Evolutionary conservation across 345 rosid genomes (phyloP), one percentile per base, ranked within the genome.

Genomic region (Euphorbia lathyris): DNA sequence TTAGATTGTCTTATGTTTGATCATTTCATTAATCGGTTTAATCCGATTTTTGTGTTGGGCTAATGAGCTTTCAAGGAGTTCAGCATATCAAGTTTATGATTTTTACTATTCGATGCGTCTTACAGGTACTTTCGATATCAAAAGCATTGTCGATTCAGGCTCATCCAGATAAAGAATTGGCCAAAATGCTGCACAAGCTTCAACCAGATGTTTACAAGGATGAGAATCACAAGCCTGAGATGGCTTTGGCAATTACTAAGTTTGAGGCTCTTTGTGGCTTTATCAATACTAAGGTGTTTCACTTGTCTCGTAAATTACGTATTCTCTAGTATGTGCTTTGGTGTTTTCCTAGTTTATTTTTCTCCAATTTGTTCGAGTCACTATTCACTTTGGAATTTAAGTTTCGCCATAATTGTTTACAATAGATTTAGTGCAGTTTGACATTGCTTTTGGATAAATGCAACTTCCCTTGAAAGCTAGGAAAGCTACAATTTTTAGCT

Each of bases 101-200:
- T 55, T 67, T 63, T n/a, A 7, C 32, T 16, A 10, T 66, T 63
- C 42, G 30, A 5, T 34, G 43, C n/a, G 56, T 43, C 45, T 65
- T 59, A 34, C 74, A 90, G 99, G 90, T 96, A 51, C 92, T 96
- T 86, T 96, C 98, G 56, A 87, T 92, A 79, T 92, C 83, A 7
- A 96, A 94, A 78, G 86, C 96, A 20, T 75, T 96, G 80, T 96
- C 99, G 60, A 92, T 96, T 74, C 99, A 96, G 80, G 98, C 94
- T 19, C 98, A 96, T 82, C 99, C 98, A 0, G 98, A 96, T 81
- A 92, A 92, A 81, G 74, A 80, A 66, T 81, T 86, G 75, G 98
- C 98, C 7, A 80, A 80, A 82, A 75, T 74, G 58, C 74, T 96
- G 81, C 97, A 92, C 59, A 86, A 88, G 78, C 80, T 83, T 82